Conservation (phyloP, 23 red algal genomes). For the Gracilaria vermiculophylla region DNA sequence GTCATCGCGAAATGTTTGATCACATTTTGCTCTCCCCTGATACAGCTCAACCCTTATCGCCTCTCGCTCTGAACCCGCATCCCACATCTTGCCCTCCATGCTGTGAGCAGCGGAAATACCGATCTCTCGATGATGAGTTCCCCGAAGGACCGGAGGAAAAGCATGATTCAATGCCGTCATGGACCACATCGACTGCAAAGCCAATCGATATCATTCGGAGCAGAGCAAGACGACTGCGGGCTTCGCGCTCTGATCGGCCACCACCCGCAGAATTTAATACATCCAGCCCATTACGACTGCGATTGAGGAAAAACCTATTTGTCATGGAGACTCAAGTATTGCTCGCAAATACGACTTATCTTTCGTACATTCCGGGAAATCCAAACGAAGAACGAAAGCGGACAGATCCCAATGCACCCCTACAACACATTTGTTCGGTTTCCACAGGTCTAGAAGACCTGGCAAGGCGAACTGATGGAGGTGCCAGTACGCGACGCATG, state of each 20-base stretch:
- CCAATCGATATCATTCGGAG: slow-evolving; percentile 7
- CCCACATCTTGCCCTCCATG: neutral
- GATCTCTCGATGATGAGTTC: neutral
- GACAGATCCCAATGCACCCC: neutral
- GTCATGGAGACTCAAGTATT: slow-evolving; percentile 78
- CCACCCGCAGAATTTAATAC: neutral
- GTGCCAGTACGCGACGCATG: neutral
- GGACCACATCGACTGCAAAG: neutral
- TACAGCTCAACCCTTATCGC: neutral
- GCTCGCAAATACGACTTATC: slow-evolving; percentile 62
- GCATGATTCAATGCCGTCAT: too few relatives aligned
- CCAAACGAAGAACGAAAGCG: slow-evolving; percentile 40
- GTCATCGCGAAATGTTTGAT: slow-evolving; percentile 66
- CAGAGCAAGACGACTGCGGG: neutral
- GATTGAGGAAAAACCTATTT: slow-evolving; percentile 71
- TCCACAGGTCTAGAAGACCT: slow-evolving; percentile 36
- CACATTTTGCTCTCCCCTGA: slow-evolving; percentile 18
- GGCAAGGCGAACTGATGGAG: neutral
- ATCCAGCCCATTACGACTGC: slow-evolving; percentile 1
- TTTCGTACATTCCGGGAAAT: slow-evolving; percentile 76
- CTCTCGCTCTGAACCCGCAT: neutral
- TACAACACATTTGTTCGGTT: slow-evolving; percentile 40
- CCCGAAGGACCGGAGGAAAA: neutral
- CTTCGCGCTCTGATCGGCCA: neutral
- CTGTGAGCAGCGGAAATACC: neutral